A percentile compares a stretch with the other conserved stretches of the same genome.
Evolutionary conservation across 176 grass and related monocot genomes (phyloP).

Genomic region (Aechmea fasciata): DNA sequence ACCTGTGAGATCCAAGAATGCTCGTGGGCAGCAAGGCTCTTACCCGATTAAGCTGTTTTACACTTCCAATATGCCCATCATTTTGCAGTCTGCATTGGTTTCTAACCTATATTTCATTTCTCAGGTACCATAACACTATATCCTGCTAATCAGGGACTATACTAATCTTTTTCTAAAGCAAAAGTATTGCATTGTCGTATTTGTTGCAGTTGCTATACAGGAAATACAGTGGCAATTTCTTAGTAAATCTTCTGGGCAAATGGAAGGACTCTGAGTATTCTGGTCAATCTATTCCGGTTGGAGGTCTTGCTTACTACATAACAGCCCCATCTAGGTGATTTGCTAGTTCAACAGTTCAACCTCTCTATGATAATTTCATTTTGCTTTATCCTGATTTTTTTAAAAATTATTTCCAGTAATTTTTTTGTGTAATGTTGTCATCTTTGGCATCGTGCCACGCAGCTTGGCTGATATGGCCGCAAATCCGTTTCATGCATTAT

Average conservation of each 20-base stretch:
- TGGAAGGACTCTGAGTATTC: slow-evolving; percentile 51
- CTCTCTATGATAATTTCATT: background rate
- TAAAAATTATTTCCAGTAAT: background rate
- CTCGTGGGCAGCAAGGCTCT: slow-evolving; percentile 34
- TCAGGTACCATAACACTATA: slow-evolving; percentile 2
- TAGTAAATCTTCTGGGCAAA: slow-evolving; percentile 34
- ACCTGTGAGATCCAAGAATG: slow-evolving; percentile 40
- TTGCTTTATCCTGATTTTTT: background rate
- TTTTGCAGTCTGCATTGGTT: slow-evolving; percentile 33
- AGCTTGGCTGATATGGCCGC: slow-evolving; percentile 27
- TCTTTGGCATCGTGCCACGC: background rate
- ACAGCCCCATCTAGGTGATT: slow-evolving; percentile 42
- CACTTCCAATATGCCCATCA: slow-evolving; percentile 37
- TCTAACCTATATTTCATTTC: slow-evolving; percentile 33
- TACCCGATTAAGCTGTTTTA: slow-evolving; percentile 48
- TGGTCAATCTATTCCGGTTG: slow-evolving; percentile 42
- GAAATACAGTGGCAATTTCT: slow-evolving; percentile 42
- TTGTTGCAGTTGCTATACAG: slow-evolving; percentile 29
- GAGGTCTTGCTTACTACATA: slow-evolving; percentile 40
- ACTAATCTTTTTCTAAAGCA: background rate
- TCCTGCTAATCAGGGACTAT: background rate
- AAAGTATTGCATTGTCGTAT: background rate
- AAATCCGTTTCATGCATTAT: slow-evolving; percentile 36
- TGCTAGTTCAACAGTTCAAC: background rate
- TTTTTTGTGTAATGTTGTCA: background rate